A percentile compares a stretch with the other conserved stretches of the same genome.
Conservation (phyloP, 495 filamentous ascomycete species). For the Hypoxylon trugodes region DNA sequence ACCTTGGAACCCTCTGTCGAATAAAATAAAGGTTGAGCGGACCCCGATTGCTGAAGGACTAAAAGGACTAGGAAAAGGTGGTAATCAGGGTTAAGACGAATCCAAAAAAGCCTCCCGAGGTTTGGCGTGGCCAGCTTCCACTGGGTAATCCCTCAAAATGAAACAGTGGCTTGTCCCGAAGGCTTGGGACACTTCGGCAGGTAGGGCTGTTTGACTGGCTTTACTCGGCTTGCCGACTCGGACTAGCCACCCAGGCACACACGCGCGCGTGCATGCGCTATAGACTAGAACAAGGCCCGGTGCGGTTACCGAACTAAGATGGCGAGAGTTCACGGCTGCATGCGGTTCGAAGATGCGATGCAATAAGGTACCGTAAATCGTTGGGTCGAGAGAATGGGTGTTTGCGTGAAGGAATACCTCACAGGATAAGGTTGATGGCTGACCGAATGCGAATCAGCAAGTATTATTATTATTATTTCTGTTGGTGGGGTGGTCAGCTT, state of each 20-base stretch:
- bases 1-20: neutral
- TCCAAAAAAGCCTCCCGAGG: neutral
- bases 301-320: constrained; percentile 36
- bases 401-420: constrained; percentile 13
- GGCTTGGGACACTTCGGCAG: constrained; percentile 37
- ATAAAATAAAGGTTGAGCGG: neutral
- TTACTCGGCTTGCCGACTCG: constrained; percentile 41
- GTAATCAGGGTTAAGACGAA: neutral
- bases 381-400: constrained; percentile 31
- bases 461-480: constrained; percentile 29
- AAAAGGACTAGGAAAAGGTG: neutral
- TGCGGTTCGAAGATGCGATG: constrained; percentile 27
- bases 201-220: constrained; percentile 29
- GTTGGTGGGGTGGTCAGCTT: constrained; percentile 38
- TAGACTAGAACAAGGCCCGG: constrained; percentile 18
- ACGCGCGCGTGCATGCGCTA: constrained; percentile 33
- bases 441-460: constrained; percentile 29
- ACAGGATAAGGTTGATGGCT: constrained; percentile 26
- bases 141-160: constrained; percentile 36
- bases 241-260: no score
- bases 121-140: constrained; percentile 28
- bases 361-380: constrained; percentile 26
- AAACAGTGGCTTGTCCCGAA: constrained; percentile 40
- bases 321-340: constrained; percentile 28
- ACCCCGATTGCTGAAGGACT: neutral